Base-by-base conservation (phyloP, 176 grass and related monocot species). In the Eleusine coracana region DNA sequence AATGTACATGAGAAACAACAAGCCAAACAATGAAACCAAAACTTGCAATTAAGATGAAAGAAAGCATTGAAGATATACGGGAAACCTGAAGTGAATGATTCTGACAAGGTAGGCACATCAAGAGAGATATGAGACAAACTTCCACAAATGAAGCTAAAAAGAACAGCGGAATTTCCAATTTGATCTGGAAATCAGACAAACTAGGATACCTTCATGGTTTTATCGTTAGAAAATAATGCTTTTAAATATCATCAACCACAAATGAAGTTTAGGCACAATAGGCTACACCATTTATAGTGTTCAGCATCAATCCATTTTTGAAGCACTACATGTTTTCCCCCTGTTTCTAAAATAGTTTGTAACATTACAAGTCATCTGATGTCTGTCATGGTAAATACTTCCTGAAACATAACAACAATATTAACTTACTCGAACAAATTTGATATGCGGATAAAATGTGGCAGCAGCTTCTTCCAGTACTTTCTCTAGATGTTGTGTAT, bases 391-490 rank as follows among this genome's bases (percentile, higher is more conserved):
- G 6, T 4, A 63, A 20, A 0, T 55, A 18, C 16, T 81, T 63
- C 68, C 58, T 49, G 46, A 39, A 23, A 55, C 6, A 29, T 21
- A 76, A 83, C 27, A 38, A n/a, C 5, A 46, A 17, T 34, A 74
- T 13, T 70, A 37, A 65, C 86, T 83, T 91, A 98, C 96, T 11
- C 92, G 89, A 80, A 98, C 85, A 54, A 95, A 95, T 76, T 95
- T 98, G 80, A 95, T 42, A 44, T 91, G 70, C 21, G 92, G 95
- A 78, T 93, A 82, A 88, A 98, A 98, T 73, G 73, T 83, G 49
- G 95, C 84, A 70, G 90, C 92, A 82, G 88, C 88, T 81, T 98
- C 95, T 73, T 98, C 95, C 54, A 98, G 78, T 85, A 95, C 92
- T 81, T 83, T 84, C 41, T 98, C 92, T 70, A 98, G 90, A 88